Base-by-base conservation (phyloP, 108 stramenopile genomes). In the Poteriospumella lacustris region DNA sequence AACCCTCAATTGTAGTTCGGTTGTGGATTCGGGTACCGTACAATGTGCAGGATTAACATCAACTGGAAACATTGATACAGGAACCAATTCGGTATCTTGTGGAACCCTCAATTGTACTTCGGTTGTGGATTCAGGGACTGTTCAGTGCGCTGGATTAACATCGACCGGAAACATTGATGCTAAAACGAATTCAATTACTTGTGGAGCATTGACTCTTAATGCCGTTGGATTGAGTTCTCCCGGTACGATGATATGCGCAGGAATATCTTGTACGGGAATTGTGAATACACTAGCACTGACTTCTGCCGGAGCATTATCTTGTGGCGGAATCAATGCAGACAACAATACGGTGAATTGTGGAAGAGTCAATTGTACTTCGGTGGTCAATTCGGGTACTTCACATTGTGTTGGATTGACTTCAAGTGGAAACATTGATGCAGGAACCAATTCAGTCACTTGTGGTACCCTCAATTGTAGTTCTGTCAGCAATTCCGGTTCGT, bases 121-220 rank as follows among this genome's bases (percentile, higher is more conserved):
- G 47, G 47, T 52, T 52, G 47, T 52, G 47, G 47, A 52, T 52
- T 52, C 47, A 52, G 47, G 47, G 47, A 52, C 47, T 52, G 47
- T 52, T 52, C 47, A 52, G 47, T 52, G 47, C 47, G 47, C 47
- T 52, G 47, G 47, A 52, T 52, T 52, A 52, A 52, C 47, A 52
- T 52, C 47, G 47, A 52, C 47, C 47, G 47, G 47, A 52, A 52
- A 52, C 47, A 52, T 52, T 52, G 47, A 52, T 52, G 47, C 47
- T 52, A 52, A 52, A 52, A 52, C 47, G 47, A 52, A 52, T 52
- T 52, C 47, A 52, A 52, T 52, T 52, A 52, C 47, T 52, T 52
- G 47, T 52, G 47, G 47, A 52, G 47, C 47, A 52, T 52, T 52
- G 47, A 52, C 47, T 52, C 47, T 52, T 52, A 52, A 52, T 52